Conservation (phyloP, 192 early-diverging fungal genomes). For the Backusella sp. region DNA sequence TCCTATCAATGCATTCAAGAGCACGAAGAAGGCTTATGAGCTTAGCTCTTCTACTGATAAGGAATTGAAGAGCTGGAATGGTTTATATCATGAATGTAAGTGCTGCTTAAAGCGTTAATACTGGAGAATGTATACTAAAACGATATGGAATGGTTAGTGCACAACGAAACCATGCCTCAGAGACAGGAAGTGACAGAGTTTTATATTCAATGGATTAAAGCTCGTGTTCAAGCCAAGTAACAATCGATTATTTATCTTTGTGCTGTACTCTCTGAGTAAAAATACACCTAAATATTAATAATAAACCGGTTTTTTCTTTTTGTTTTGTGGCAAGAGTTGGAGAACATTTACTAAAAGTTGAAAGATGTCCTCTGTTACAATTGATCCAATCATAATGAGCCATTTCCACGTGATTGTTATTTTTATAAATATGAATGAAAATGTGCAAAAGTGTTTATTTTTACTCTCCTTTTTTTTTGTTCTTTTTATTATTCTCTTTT, state of each 20-base stretch:
- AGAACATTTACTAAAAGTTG: neutral
- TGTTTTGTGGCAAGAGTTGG: neutral
- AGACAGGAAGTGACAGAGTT: constrained; percentile 38
- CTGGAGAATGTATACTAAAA: neutral
- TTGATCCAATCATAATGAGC: neutral
- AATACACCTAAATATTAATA: neutral
- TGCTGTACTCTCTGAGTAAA: neutral
- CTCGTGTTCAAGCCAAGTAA: neutral
- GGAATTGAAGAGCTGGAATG: constrained; percentile 28
- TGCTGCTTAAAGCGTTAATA: neutral
- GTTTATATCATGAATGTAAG: constrained; percentile 43
- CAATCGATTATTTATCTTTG: neutral
- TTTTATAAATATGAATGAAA: neutral
- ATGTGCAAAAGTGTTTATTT: neutral
- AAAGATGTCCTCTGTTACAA: neutral
- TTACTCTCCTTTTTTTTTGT: neutral
- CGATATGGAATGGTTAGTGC: neutral
- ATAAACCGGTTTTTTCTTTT: neutral
- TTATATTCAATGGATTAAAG: constrained; percentile 42
- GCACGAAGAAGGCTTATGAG: constrained; percentile 40
- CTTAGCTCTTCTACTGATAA: constrained; percentile 42
- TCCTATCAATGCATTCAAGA: constrained; percentile 36
- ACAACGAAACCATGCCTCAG: constrained; percentile 8
- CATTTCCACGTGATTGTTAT: neutral
- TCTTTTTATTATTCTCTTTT: neutral